phyloP scores from a whole-genome alignment of 129 eudicot species.

The Scalesia atractyloides region DNA sequence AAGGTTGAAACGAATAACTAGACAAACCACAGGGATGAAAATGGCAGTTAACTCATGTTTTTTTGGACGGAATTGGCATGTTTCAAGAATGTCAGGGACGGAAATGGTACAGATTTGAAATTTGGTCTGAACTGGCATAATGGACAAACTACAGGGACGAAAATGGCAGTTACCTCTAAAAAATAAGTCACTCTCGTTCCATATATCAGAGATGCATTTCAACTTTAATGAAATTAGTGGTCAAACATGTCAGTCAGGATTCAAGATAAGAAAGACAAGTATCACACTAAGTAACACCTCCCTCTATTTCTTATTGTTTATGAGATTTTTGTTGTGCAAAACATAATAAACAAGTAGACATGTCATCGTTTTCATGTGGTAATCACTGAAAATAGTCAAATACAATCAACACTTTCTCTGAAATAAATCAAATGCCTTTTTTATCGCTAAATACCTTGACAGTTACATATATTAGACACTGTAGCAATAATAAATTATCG shows the following conservation, averaged over 20 bases:
- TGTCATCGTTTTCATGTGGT: neutral
- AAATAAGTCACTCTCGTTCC: too few species aligned
- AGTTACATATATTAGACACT: too few species aligned
- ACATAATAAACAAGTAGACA: neutral
- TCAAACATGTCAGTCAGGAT: neutral
- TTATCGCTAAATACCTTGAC: neutral
- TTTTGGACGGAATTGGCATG: too few species aligned
- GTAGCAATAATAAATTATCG: too few species aligned
- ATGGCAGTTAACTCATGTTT: too few species aligned
- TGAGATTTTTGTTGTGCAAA: neutral
- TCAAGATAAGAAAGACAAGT: neutral
- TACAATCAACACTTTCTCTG: neutral
- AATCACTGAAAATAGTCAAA: neutral
- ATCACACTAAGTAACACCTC: neutral
- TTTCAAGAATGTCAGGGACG: too few species aligned
- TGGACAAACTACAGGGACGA: too few species aligned
- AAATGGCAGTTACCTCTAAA: too few species aligned
- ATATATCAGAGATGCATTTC: neutral
- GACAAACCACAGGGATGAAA: too few species aligned
- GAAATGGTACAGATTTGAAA: too few species aligned
- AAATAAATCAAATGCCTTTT: neutral
- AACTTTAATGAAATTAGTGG: neutral
- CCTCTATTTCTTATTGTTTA: neutral
- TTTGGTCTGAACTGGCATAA: too few species aligned
- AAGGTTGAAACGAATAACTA: too few species aligned